A percentile compares a stretch with the other conserved stretches of the same genome.
Conservation (phyloP, 1,284 basidiomycete species). For the Ceratobasidium sp. region DNA sequence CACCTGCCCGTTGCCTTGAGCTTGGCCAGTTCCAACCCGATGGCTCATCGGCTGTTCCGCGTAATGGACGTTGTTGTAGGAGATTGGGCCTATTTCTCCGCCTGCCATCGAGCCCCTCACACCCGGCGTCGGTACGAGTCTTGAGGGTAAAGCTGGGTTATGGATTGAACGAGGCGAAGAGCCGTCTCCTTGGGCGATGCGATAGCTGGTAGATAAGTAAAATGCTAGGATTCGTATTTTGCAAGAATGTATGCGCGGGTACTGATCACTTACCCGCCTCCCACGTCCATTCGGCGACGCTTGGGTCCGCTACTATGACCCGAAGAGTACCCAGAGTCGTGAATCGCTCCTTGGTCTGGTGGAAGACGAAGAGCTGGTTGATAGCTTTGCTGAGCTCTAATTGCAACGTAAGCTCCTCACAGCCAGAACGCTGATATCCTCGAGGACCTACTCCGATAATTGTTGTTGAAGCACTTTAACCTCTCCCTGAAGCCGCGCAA, state of each 20-base stretch:
- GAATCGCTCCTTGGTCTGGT: not conserved
- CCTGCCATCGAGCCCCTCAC: not conserved
- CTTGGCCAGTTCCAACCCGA: not conserved
- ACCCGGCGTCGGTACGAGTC: not conserved
- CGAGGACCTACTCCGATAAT: conserved; percentile 32
- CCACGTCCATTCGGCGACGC: conserved; percentile 18
- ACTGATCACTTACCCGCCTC: not conserved
- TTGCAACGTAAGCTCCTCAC: not conserved
- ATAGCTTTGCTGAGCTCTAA: not conserved
- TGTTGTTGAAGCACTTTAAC: conserved; percentile 38
- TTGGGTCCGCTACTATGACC: conserved; percentile 8
- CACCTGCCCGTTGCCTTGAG: not conserved
- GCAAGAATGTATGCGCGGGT: conserved; percentile 26
- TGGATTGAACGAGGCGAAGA: conserved; percentile 27
- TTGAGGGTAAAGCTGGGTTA: not conserved
- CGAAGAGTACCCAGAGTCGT: conserved; percentile 26
- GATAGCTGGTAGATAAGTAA: not conserved
- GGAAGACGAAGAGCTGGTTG: not conserved
- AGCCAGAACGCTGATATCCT: not conserved
- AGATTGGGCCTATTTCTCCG: not conserved
- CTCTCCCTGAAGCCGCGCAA: conserved; percentile 60
- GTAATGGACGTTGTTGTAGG: not conserved
- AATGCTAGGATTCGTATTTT: not conserved
- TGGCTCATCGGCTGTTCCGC: not conserved
- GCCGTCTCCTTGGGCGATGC: not conserved